These are phyloP conservation scores for Tetrahymena thermophila DNA, from an alignment of 73 alveolate genomes.

Conservation along the genomic window DNA sequence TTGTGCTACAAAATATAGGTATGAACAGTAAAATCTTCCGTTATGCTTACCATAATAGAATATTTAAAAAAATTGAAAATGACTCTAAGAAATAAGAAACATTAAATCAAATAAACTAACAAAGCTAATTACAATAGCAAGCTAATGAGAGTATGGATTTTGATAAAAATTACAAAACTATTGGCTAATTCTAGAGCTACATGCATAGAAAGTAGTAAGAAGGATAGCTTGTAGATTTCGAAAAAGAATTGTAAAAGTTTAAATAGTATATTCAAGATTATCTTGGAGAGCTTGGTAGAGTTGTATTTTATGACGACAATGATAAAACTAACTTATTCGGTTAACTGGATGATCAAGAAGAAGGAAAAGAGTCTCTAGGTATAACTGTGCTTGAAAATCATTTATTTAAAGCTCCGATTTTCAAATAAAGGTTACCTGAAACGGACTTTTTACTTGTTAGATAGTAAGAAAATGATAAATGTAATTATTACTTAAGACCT, in stretches of 20 bases:
- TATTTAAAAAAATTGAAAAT: slow-evolving; percentile 1
- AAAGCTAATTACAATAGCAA: not conserved
- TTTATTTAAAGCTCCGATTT: slow-evolving; percentile 92
- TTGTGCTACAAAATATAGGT: slow-evolving; percentile 37
- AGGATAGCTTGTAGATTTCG: slow-evolving; percentile 24
- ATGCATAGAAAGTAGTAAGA: not conserved
- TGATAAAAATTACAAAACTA: slow-evolving; percentile 3
- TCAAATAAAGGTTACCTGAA: slow-evolving; percentile 66
- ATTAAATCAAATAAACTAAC: not conserved
- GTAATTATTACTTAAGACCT: slow-evolving; percentile 74
- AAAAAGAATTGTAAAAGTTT: slow-evolving; percentile 10
- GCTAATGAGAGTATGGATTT: not conserved
- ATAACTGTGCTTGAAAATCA: slow-evolving; percentile 77
- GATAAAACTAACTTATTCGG: slow-evolving; percentile 42
- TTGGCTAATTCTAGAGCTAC: not conserved
- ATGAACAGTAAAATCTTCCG: slow-evolving; percentile 45
- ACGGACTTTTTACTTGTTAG: slow-evolving; percentile 83
- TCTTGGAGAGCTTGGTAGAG: slow-evolving; percentile 35
- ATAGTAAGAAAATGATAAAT: slow-evolving; percentile 69
- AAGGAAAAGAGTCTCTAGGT: slow-evolving; percentile 35
- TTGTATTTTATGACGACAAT: slow-evolving; percentile 24
- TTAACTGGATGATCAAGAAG: slow-evolving; percentile 32
- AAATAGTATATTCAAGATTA: slow-evolving; percentile 13
- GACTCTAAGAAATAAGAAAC: not conserved
- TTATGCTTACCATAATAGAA: slow-evolving; percentile 35